These are phyloP conservation scores for Bipolaris zeicola DNA, from an alignment of 2,329 filamentous ascomycete species.

Conservation along the genomic window DNA sequence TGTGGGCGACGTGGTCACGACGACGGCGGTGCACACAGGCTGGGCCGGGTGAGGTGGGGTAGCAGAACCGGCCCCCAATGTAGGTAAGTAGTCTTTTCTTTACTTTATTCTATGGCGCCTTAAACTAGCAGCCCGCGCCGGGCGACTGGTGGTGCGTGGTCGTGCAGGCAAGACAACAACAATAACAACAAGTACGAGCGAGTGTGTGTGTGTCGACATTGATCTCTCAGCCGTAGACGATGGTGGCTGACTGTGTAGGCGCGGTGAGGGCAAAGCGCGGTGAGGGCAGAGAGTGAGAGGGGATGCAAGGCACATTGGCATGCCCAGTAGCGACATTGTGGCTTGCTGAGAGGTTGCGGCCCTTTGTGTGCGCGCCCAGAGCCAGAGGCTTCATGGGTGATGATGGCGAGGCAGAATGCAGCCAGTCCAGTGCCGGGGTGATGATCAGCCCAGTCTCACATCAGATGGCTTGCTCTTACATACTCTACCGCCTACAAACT, in stretches of 20 bases:
- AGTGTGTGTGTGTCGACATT: no score
- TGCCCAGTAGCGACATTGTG: no score
- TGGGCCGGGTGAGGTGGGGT: conserved; percentile 9
- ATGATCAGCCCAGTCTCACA: conserved; percentile 2
- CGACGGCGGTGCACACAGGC: background rate
- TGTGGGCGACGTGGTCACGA: background rate
- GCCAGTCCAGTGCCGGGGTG: conserved; percentile 18
- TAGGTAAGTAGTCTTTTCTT: no score
- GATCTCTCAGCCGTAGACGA: background rate
- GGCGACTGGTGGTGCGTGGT: conserved; percentile 4
- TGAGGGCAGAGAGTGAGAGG: conserved; percentile 5
- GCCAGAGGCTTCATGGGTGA: background rate
- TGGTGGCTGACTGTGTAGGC: background rate
- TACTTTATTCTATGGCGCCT: no score
- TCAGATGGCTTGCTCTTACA: background rate
- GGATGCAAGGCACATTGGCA: background rate
- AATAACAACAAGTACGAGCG: no score
- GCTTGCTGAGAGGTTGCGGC: no score
- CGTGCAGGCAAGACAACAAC: background rate
- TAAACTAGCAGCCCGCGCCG: conserved; percentile 6
- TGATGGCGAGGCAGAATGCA: conserved; percentile 16
- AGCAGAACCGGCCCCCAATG: conserved; percentile 4
- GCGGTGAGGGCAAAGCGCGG: conserved; percentile 4
- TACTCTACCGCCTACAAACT: no score
- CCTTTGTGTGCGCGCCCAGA: no score